Conservation (phyloP, 352 stramenopile species). For the Globisporangium spiculum region DNA sequence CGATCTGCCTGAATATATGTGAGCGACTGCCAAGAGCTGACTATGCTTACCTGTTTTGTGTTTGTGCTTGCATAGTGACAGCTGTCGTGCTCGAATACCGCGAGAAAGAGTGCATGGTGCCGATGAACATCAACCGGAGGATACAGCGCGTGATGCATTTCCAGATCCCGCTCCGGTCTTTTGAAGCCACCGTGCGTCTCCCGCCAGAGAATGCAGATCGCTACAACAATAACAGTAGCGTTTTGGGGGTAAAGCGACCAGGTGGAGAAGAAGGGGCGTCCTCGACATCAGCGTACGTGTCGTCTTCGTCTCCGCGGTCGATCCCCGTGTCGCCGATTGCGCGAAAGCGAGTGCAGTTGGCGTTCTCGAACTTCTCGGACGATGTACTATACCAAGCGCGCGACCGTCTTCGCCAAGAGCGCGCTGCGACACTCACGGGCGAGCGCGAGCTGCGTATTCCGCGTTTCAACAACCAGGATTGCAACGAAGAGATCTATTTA, state of each 20-base stretch:
- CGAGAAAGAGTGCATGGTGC: constrained; percentile 82
- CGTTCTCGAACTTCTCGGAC: constrained; percentile 82
- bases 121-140: constrained; percentile 76
- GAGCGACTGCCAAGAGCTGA: background rate
- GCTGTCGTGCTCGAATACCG: constrained; percentile 86
- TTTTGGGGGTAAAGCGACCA: background rate
- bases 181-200: constrained; percentile 80
- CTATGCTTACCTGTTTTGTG: constrained; percentile 6
- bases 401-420: constrained; percentile 72
- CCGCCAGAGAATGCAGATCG: constrained; percentile 33
- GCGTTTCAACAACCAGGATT: constrained; percentile 78
- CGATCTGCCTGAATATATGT: background rate
- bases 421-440: constrained; percentile 64
- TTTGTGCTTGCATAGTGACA: constrained; percentile 39
- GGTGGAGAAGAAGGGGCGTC: background rate
- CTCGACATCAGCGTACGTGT: constrained; percentile 17
- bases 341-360: constrained; percentile 66
- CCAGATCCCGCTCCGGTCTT: constrained; percentile 78
- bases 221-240: constrained; percentile 23
- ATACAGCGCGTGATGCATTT: constrained; percentile 90
- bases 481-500: constrained; percentile 84
- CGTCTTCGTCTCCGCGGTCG: constrained; percentile 70
- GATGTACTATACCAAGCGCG: constrained; percentile 82
- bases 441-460: constrained; percentile 54
- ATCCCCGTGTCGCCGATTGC: constrained; percentile 79